Evolutionary conservation across 1,139 yeast species (phyloP), one percentile per base, ranked within the genome.

Genomic region (Pichia norvegensis): DNA sequence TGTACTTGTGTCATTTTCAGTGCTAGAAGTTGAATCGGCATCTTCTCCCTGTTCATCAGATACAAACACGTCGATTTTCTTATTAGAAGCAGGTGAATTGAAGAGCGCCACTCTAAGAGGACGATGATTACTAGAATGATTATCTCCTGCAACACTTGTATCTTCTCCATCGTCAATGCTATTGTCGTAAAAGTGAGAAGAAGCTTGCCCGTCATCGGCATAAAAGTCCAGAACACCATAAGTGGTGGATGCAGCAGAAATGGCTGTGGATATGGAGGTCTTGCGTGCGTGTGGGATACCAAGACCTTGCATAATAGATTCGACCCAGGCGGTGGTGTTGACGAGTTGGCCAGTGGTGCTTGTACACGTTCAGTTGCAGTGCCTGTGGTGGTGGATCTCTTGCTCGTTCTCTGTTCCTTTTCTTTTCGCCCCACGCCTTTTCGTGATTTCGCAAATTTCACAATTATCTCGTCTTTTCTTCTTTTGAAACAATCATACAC

Each of bases 211-310:
- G 23, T 35, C 37, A 2, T 35, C 37, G 2, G 40, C 41, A 13
- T 46, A 46, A 13, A 40, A 46, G 33, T 46, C 48, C n/a, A 46
- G 38, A 6, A 46, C 36, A 17, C 42, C 44, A 20, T 45, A 45
- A 1, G 48, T 45, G 2, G 48, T 44, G n/a, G 37, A 35, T 9
- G 25, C 39, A 4, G 47, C 36, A 13, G 41, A n/a, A 9, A 27
- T 31, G 5, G 48, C 40, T 3, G 41, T 46, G 5, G 44, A 36
- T 4, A 33, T 20, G 1, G 48, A 46, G 14, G 44, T 37, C 22
- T 40, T 46, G 19, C 48, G 27, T 7, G 44, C 33, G 31, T 46
- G 48, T 10, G 29, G 31, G 17, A 35, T 20, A 6, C 37, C 37
- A 19, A 35, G 37, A 20, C 37, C 20, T 4, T 31, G 35, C 31